Base-by-base conservation (phyloP, 2,329 filamentous ascomycete species). In the Paracamarosporium sp. region DNA sequence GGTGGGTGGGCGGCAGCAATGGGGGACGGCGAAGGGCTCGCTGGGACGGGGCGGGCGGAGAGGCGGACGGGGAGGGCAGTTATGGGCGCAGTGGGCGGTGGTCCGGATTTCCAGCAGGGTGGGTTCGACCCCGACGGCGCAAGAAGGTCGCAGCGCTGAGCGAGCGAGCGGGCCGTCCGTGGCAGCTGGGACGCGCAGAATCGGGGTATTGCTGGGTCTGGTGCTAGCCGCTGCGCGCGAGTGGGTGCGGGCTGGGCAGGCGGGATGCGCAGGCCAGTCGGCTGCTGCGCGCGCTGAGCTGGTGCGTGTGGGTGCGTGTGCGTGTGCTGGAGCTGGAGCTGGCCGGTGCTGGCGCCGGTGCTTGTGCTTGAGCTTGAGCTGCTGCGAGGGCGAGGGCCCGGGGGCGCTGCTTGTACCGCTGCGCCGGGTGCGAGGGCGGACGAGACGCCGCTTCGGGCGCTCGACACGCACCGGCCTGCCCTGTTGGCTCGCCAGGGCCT, bases 121-220 rank as follows among this genome's bases (percentile, higher is more conserved):
- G 71, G 71, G 65, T 64, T 63, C 60, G 63, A 61, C 60, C 61
- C 66, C 66, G 63, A 68, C 60, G 62, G n/a, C 56, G 65, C 68
- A 63, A 68, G 65, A 69, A 65, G 64, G 57, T 67, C 57, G 65
- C 67, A 27, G 40, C 43, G 40, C 43, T 30, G 53, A 59, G 63
- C 61, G 57, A 52, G 53, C 62, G 60, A 62, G 56, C 67, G 65
- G 64, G 65, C 63, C 60, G 59, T 57, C 50, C 22, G 50, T 35
- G 17, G 56, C 65, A 59, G 61, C 53, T 51, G 55, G 56, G 61
- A 56, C 28, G 62, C 43, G 56, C 58, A 57, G 55, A 20, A 55
- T 50, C 52, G 55, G 59, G 50, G 50, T 57, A 53, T 33, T 62
- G n/a, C n/a, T n/a, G n/a, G n/a, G n/a, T n/a, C n/a, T 7, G 15